Evolutionary conservation across 352 stramenopile species (phyloP), one percentile per base, ranked within the genome.

Genomic region (Pythium phragmiticola): DNA sequence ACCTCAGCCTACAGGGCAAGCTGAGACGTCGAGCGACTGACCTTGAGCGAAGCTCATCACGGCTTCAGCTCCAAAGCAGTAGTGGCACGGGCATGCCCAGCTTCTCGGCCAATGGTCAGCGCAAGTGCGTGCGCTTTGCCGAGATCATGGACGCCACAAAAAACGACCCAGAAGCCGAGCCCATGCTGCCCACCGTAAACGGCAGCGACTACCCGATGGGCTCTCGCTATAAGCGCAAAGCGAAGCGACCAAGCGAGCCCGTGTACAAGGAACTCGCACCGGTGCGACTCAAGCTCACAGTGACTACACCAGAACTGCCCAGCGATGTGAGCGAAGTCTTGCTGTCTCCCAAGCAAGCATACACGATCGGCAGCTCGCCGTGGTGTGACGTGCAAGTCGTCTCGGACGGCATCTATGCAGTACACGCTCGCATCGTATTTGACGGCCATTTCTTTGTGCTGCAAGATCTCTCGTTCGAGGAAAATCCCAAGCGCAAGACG

Each of bases 401-500:
- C 0, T 73, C 72, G 8, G 74, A 76, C 13, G 78, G 73, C 12
- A 69, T 92, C 8, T 75, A 75, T 47, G 66, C 61, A 5, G 75
- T 90, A 2, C 82, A 92, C 60, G 74, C 82, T 33, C 72, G 80
- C 23, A 89, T 92, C 50, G 45, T 65, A 0, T 89, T 90, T 47
- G 80, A 92, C 33, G 80, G 80, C 2, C 64, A 65, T 17, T 86
- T 80, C n/a, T 91, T 87, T 54, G 61, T 91, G 43, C 64, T 91
- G 8, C 75, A 91, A 57, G 82, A 91, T 30, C 62, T 91, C 17
- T 89, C 80, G 7, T 90, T 91, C 57, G 78, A 91, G 45, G 71
- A 75, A 2, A 84, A 88, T 19, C 75, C 74, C 42, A 64, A 59
- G 17, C 72, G 68, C 16, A 78, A 86, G 61, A 90, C 80, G 0